phyloP scores from a whole-genome alignment of 106 monocot species.

The Platanthera guangdongensis region DNA sequence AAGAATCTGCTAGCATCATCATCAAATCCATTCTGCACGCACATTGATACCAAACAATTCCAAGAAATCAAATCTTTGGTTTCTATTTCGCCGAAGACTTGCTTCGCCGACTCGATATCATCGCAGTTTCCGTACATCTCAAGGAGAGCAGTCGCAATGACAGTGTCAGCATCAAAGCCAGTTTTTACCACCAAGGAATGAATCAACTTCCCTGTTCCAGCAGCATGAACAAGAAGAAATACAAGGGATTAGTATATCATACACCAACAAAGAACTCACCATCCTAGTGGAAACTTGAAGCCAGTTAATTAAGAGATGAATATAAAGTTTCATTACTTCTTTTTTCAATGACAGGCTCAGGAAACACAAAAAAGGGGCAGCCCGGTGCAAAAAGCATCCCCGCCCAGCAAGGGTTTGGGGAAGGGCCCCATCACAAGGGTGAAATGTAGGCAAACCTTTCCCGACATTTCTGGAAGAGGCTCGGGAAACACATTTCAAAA shows the following conservation, averaged over 20 bases:
- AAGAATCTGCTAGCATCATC: conserved; percentile 11
- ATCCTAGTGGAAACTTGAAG: too few species aligned
- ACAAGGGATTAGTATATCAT: background rate
- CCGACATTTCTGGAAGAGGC: too few species aligned
- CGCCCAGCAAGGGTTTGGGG: too few species aligned
- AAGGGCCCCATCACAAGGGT: too few species aligned
- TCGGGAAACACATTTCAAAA: too few species aligned
- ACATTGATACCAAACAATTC: conserved; percentile 19
- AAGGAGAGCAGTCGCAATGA: conserved; percentile 13
- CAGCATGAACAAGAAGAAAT: background rate
- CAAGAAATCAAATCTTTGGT: conserved; percentile 18
- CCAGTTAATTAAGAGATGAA: too few species aligned
- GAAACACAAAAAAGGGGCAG: too few species aligned
- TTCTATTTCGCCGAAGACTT: conserved; percentile 13
- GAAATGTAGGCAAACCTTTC: too few species aligned
- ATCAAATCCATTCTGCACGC: conserved; percentile 3
- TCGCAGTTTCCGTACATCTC: conserved; percentile 19
- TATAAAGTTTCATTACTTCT: too few species aligned
- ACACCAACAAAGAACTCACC: too few species aligned
- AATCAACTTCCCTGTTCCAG: conserved; percentile 11
- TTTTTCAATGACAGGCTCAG: too few species aligned
- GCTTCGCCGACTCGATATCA: conserved; percentile 11
- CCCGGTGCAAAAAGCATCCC: too few species aligned
- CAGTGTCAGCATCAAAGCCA: conserved; percentile 3
- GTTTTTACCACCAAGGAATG: conserved; percentile 16